Conservation (phyloP, 2,329 filamentous ascomycete genomes). For the Dactylellina cionopaga region DNA sequence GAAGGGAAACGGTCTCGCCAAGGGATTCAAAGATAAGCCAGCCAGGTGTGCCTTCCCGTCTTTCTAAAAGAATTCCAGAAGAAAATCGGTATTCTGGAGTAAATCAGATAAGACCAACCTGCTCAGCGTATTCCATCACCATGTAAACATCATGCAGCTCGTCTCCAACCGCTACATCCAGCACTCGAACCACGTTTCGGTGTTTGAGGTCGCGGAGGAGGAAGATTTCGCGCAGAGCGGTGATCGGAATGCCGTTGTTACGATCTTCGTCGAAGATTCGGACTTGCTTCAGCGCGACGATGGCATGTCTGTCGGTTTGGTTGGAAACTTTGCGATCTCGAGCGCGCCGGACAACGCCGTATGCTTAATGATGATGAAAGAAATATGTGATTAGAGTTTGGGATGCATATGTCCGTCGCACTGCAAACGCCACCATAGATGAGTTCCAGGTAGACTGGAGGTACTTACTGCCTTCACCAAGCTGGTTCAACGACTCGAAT, state of each 20-base stretch:
- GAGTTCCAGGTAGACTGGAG: background rate
- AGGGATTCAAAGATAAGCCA: conserved; percentile 53
- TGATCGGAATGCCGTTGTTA: conserved; percentile 60
- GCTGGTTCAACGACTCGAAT: conserved; percentile 59
- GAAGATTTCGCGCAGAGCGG: conserved; percentile 60
- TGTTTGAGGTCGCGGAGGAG: conserved; percentile 60
- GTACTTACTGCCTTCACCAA: conserved; percentile 60
- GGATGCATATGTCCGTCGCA: background rate
- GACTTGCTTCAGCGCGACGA: conserved; percentile 61
- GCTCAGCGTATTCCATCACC: conserved; percentile 61
- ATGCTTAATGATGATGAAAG: conserved; percentile 56
- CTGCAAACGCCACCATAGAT: too few relatives aligned
- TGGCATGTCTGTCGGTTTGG: conserved; percentile 48
- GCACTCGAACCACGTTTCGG: conserved; percentile 59
- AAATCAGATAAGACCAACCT: conserved; percentile 58
- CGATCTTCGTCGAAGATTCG: conserved; percentile 59
- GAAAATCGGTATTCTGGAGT: conserved; percentile 8
- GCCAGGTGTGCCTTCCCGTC: conserved; percentile 56
- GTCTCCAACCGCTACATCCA: conserved; percentile 59
- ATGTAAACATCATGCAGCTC: conserved; percentile 59
- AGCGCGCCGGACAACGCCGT: conserved; percentile 60
- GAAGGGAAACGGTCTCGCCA: conserved; percentile 35
- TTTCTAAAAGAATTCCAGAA: conserved; percentile 38
- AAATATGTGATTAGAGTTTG: conserved; percentile 1
- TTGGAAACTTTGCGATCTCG: conserved; percentile 57